phyloP scores from a whole-genome alignment of 345 rosid genomes.

The Gossypium rotundifolium region DNA sequence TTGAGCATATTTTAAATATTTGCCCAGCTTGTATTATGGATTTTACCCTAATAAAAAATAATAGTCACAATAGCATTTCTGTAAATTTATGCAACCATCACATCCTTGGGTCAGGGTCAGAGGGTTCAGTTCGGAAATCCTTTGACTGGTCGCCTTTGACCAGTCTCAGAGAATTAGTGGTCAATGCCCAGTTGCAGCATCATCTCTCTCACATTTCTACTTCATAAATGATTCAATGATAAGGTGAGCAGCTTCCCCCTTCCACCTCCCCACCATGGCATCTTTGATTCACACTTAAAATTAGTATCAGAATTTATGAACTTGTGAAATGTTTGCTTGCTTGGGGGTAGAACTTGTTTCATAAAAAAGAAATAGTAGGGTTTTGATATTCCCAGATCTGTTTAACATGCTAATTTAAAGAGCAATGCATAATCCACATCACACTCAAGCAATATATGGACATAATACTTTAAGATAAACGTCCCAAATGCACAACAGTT shows the following conservation, averaged over 20 bases:
- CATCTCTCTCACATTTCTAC: constrained; percentile 18
- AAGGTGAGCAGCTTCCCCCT: neutral
- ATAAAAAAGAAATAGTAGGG: neutral
- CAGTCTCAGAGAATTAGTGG: constrained; percentile 20
- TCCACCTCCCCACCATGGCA: neutral
- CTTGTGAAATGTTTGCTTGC: no score
- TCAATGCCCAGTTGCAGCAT: constrained; percentile 8
- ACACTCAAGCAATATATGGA: no score
- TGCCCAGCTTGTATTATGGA: no score
- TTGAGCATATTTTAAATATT: no score
- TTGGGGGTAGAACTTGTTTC: no score
- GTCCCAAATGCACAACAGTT: constrained; percentile 2
- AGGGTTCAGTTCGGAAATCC: constrained; percentile 22
- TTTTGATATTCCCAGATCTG: neutral
- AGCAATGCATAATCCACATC: no score
- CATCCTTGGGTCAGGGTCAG: constrained; percentile 9
- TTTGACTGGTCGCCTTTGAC: constrained; percentile 57
- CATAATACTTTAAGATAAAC: neutral
- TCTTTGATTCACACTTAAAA: neutral
- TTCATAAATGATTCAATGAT: constrained; percentile 20
- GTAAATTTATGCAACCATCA: constrained; percentile 6
- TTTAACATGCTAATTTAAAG: neutral
- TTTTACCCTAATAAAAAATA: neutral
- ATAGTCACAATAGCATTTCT: constrained; percentile 21
- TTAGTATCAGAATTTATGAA: neutral